Base-by-base conservation (phyloP, 176 grass and related monocot species). In the Avena insularis region DNA sequence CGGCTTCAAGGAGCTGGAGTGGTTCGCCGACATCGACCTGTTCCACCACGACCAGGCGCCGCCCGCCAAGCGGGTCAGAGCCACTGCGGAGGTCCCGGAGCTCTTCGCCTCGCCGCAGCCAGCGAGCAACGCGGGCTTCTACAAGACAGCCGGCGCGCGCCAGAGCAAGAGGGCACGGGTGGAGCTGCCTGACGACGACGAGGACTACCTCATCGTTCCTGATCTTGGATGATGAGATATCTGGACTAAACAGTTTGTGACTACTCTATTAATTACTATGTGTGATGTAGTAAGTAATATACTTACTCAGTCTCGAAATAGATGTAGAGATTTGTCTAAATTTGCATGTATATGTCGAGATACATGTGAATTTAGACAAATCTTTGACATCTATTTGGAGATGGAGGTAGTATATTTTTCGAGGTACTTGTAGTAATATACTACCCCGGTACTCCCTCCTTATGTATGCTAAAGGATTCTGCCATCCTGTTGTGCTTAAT, bases 121-220 rank as follows among this genome's bases (percentile, higher is more conserved):
- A 17, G 49, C 21, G 3, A 87, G 23, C 68, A 91, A 93, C 84
- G 36, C 76, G 4, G 85, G 65, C 5, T 82, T 86, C 84, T 92
- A 86, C 87, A 96, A 86, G 60, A 3, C 85, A 16, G 64, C 47
- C 89, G 75, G 89, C 1, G 86, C 82, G 55, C 90, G 71, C 12
- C 78, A 85, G 70, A 85, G 43, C 77, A 98, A 99, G 94, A 96
- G 90, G 89, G 80, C 83, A 1, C 85, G 94, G 46, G 49, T 99
- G 68, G 90, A 91, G 71, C 59, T 88, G 59, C 91, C 90, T 23
- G 92, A 95, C 11, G 92, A 99, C 5, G 97, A 98, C 14, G 97
- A 96, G 12, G 96, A 96, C 85, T 99, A 80, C 89, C 91, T 94
- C 65, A 80, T 94, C 57, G 97, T 99, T 21, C 97, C 97, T 54